Evolutionary conservation across 2,329 filamentous ascomycete genomes (phyloP), one percentile per base, ranked within the genome.

Genomic region (Geosmithia morbida): DNA sequence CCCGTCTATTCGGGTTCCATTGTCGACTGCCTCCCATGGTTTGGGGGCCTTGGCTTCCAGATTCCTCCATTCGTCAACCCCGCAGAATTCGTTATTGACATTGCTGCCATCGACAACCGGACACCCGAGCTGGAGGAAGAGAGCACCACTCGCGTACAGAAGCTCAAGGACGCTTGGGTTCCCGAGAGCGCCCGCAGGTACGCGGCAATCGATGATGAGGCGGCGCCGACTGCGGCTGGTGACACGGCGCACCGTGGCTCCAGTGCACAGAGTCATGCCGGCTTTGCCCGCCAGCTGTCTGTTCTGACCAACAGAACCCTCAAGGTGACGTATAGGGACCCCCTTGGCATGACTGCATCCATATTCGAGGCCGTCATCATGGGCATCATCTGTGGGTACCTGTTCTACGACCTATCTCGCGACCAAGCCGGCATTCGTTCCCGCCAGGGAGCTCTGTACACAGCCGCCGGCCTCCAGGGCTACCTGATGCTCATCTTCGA

Each of bases 401-500:
- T 87, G 30, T 89, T 87, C 57, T 76, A 77, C 53, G 63, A 78
- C 19, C 68, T 88, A 0, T 73, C 75, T 2, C 70, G 77, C 11
- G 81, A 81, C 48, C 74, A 83, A 44, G 69, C 82, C 1, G 85
- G 85, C 0, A 88, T 89, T 44, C 73, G 84, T 20, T 87, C 83
- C 22, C 72, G 84, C 2, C 67, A 88, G 59, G 85, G 83, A 45
- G 82, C 81, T 6, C 62, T 89, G 0, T 89, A 88, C 54, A 85
- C 77, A 2, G 78, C 81, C 0, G 72, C 81, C 7, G 81, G 77
- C 4, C 67, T 89, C 6, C 85, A 89, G 56, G 83, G 83, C 1
- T 89, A 89, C 56, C 69, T 89, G 2, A 81, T 87, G 45, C 68
- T 89, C 11, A 68, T 87, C 13, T 88, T 85, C 51, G 85, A 89